Conservation (phyloP, 805 yeast genomes). For the Saturnispora zaruensis region DNA sequence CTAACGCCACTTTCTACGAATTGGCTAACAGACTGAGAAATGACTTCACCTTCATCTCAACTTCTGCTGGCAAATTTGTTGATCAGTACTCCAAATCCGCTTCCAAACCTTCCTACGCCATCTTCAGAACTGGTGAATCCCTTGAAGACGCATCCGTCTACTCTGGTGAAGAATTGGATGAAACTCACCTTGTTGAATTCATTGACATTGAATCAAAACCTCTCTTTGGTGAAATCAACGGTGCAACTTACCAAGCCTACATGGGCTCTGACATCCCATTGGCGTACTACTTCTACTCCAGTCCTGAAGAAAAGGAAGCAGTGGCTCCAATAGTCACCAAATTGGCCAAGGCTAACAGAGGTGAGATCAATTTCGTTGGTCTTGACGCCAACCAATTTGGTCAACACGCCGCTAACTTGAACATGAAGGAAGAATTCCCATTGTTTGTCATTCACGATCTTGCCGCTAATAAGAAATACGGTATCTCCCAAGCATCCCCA, state of each 20-base stretch:
- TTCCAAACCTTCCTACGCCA: conserved; percentile 33
- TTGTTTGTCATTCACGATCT: conserved; percentile 81
- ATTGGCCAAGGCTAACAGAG: conserved; percentile 69
- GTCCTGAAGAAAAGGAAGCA: conserved; percentile 54
- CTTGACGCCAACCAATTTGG: conserved; percentile 76
- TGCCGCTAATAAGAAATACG: conserved; percentile 62
- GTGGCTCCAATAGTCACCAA: conserved; percentile 45
- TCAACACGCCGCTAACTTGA: conserved; percentile 77
- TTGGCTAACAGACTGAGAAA: conserved; percentile 63
- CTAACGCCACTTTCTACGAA: conserved; percentile 49
- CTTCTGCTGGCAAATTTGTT: conserved; percentile 30
- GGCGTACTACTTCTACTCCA: conserved; percentile 79
- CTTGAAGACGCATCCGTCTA: conserved; percentile 43
- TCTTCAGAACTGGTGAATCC: conserved; percentile 39
- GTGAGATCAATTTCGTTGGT: conserved; percentile 79
- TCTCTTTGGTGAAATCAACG: conserved; percentile 78
- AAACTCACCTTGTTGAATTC: conserved; percentile 37
- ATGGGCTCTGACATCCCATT: conserved; percentile 67
- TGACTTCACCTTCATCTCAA: conserved; percentile 50
- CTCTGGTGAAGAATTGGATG: conserved; percentile 29
- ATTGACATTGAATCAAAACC: conserved; percentile 64
- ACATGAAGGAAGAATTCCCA: conserved; percentile 81
- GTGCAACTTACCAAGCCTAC: conserved; percentile 68
- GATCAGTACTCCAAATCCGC: conserved; percentile 29
- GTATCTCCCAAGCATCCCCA: conserved; percentile 51